These are phyloP conservation scores for Xylaria sp. DNA, from an alignment of 2,329 filamentous ascomycete genomes.

Conservation along the genomic window DNA sequence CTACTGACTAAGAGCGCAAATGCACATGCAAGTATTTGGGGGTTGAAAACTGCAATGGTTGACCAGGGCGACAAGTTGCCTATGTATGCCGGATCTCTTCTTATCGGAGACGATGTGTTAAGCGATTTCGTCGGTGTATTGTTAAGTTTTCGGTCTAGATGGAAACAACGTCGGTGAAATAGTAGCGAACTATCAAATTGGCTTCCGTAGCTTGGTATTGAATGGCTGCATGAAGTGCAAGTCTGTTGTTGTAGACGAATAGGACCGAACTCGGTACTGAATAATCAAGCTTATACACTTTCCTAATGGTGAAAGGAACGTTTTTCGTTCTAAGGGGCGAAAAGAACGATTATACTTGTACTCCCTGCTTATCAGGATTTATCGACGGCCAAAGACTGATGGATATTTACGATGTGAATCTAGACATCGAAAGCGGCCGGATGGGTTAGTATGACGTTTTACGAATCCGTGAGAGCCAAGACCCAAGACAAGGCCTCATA, in stretches of 20 bases:
- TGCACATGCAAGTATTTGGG: slow-evolving; percentile 6
- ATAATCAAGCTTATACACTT: slow-evolving; percentile 1
- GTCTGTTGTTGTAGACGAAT: background rate
- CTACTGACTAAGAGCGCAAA: background rate
- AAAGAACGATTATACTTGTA: background rate
- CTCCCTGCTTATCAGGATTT: background rate
- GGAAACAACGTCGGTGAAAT: background rate
- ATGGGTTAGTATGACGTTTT: background rate
- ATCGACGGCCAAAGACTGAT: background rate
- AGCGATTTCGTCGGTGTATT: background rate
- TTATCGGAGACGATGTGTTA: slow-evolving; percentile 10
- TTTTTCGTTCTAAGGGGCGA: background rate
- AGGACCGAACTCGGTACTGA: background rate
- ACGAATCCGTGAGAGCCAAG: slow-evolving; percentile 1
- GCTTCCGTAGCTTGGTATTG: background rate
- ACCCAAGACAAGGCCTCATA: background rate
- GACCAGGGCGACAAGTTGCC: background rate
- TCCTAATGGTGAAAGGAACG: background rate
- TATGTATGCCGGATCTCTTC: slow-evolving; percentile 4
- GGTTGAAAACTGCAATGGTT: slow-evolving; percentile 10
- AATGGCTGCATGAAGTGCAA: background rate
- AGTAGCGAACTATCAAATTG: background rate
- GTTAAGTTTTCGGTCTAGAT: background rate
- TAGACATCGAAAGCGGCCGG: no score
- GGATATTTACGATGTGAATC: slow-evolving; percentile 12